phyloP scores from a whole-genome alignment of 352 stramenopile species.

The Halophytophthora polymorphica region DNA sequence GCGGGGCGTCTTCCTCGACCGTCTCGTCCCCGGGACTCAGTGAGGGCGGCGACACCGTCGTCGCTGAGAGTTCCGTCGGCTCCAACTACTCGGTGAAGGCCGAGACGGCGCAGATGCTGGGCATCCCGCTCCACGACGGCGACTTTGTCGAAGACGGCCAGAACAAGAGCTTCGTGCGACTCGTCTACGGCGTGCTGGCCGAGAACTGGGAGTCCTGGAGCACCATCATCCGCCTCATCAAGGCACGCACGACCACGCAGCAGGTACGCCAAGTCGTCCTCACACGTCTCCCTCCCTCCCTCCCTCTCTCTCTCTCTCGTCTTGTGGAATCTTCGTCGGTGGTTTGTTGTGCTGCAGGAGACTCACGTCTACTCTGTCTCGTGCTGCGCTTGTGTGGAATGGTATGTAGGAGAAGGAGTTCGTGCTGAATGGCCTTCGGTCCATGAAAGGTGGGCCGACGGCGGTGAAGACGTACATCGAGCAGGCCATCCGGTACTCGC shows the following conservation, averaged over 20 bases:
- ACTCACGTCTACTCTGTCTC: neutral
- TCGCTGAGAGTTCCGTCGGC: slow-evolving; percentile 52
- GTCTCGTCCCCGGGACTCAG: slow-evolving; percentile 66
- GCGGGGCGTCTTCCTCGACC: slow-evolving; percentile 30
- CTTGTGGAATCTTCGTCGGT: neutral
- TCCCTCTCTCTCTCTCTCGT: too few species aligned
- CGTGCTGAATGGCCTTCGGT: slow-evolving; percentile 57
- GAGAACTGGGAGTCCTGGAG: slow-evolving; percentile 86
- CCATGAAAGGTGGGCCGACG: slow-evolving; percentile 67
- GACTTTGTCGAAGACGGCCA: slow-evolving; percentile 49
- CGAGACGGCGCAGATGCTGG: slow-evolving; percentile 73
- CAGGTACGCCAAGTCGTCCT: slow-evolving; percentile 33
- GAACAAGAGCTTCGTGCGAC: slow-evolving; percentile 56
- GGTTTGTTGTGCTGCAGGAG: neutral
- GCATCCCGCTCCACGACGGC: slow-evolving; percentile 66
- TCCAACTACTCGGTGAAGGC: slow-evolving; percentile 82
- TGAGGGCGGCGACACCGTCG: slow-evolving; percentile 55
- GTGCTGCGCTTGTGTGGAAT: slow-evolving; percentile 2
- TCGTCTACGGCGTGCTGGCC: slow-evolving; percentile 73
- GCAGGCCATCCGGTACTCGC: slow-evolving; percentile 56
- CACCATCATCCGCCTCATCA: slow-evolving; percentile 80
- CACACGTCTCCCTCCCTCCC: neutral
- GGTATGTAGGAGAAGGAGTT: slow-evolving; percentile 69
- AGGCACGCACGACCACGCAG: slow-evolving; percentile 59
- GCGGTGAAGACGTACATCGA: slow-evolving; percentile 69